Percentiles rank a stretch among this genome's conserved stretches.
These are phyloP conservation scores for Diutina mesorugosa DNA, from an alignment of 1,139 yeast species.

Conservation along the genomic window DNA sequence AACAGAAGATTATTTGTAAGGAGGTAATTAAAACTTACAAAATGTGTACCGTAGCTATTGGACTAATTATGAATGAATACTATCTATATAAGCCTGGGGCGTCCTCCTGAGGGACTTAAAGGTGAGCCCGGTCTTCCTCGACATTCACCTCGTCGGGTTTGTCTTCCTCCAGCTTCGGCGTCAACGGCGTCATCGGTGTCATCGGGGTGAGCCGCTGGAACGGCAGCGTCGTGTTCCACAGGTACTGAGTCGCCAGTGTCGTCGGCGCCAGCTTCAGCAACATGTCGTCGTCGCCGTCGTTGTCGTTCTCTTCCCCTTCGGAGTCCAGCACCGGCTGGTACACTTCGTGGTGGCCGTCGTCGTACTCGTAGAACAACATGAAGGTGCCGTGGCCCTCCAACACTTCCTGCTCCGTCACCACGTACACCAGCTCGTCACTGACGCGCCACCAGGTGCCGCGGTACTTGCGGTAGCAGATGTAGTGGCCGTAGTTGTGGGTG, in stretches of 20 bases:
- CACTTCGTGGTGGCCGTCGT: slow-evolving; percentile 22
- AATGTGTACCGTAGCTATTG: no score
- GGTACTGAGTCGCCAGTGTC: background rate
- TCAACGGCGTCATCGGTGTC: background rate
- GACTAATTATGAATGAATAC: background rate
- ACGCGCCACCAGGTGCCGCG: slow-evolving; percentile 93
- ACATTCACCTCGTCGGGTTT: background rate
- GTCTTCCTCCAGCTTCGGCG: background rate
- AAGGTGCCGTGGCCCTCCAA: slow-evolving; percentile 76
- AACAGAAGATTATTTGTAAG: no score
- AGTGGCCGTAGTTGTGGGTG: slow-evolving; percentile 91
- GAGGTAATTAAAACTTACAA: no score
- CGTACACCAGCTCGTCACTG: slow-evolving; percentile 77
- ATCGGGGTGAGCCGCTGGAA: background rate
- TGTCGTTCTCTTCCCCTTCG: background rate
- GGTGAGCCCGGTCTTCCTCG: background rate
- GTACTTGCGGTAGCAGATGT: slow-evolving; percentile 69
- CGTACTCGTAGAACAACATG: slow-evolving; percentile 74
- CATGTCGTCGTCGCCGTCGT: background rate
- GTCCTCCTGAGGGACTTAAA: background rate
- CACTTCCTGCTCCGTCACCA: slow-evolving; percentile 72
- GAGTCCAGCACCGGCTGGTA: background rate
- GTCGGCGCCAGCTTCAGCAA: slow-evolving; percentile 1
- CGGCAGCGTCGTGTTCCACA: background rate
- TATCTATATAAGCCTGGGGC: background rate